These are phyloP conservation scores for Microcos paniculata DNA, from an alignment of 345 rosid genomes.

Conservation along the genomic window DNA sequence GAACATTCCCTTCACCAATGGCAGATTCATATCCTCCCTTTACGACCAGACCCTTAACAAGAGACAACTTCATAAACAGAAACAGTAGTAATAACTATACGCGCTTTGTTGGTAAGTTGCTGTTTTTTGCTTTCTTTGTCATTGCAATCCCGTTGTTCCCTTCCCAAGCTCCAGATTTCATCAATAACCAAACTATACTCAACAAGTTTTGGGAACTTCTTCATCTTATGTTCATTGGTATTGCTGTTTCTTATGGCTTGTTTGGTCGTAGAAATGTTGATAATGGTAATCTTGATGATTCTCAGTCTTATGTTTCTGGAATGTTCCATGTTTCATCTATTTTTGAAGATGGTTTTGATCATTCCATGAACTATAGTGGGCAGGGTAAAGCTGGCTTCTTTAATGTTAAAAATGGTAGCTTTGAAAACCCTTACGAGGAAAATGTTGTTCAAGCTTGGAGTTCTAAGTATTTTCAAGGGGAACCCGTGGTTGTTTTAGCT, in stretches of 20 bases:
- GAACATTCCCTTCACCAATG: constrained; percentile 34
- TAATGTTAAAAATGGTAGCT: constrained; percentile 25
- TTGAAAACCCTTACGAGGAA: constrained; percentile 28
- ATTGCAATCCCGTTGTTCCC: constrained; percentile 73
- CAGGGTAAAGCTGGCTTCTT: constrained; percentile 24
- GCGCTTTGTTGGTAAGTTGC: constrained; percentile 51
- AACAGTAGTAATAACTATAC: constrained; percentile 2
- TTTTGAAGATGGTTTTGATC: constrained; percentile 59
- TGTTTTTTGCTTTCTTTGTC: constrained; percentile 52
- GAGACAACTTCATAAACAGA: not conserved
- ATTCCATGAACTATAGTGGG: constrained; percentile 18
- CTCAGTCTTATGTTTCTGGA: constrained; percentile 46
- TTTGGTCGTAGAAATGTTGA: constrained; percentile 62
- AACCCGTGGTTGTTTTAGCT: constrained; percentile 58
- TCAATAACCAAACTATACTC: constrained; percentile 44
- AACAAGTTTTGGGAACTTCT: constrained; percentile 76
- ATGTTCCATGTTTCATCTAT: constrained; percentile 50
- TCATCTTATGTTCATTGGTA: constrained; percentile 59
- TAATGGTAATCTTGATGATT: constrained; percentile 31
- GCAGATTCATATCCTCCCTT: constrained; percentile 39
- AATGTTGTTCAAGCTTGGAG: constrained; percentile 52
- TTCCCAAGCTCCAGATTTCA: constrained; percentile 71
- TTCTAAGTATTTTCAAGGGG: constrained; percentile 55
- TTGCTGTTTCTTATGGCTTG: constrained; percentile 87
- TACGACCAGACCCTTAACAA: constrained; percentile 16